These are phyloP conservation scores for Volvariella surrecta DNA, from an alignment of 1,284 basidiomycete species.

Conservation along the genomic window DNA sequence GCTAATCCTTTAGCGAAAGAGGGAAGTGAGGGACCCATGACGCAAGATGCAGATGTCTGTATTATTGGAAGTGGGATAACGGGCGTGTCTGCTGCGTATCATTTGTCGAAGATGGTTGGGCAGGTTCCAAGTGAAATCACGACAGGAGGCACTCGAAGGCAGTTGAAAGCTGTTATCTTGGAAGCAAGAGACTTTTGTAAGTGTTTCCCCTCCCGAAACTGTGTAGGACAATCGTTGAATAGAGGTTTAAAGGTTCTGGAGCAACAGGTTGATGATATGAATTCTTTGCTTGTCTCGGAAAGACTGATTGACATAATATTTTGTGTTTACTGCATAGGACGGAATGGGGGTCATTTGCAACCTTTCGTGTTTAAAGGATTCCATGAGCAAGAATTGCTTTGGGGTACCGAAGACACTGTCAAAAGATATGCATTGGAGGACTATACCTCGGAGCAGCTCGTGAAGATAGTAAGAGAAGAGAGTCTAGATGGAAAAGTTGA, in stretches of 20 bases:
- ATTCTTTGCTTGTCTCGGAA: background rate
- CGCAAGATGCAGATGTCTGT: constrained; percentile 55
- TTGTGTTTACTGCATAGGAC: too few species aligned
- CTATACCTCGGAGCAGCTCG: constrained; percentile 41
- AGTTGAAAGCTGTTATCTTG: constrained; percentile 47
- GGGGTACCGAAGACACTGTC: constrained; percentile 46
- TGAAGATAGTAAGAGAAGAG: constrained; percentile 38
- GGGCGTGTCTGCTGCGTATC: constrained; percentile 64
- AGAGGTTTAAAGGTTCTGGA: constrained; percentile 52
- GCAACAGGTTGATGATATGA: constrained; percentile 52
- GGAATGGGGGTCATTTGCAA: constrained; percentile 74
- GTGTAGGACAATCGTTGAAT: too few species aligned
- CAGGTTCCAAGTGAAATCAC: constrained; percentile 3
- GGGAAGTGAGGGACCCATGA: constrained; percentile 53
- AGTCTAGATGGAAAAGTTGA: constrained; percentile 45
- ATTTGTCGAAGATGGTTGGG: constrained; percentile 38
- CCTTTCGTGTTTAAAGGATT: constrained; percentile 44
- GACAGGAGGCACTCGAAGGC: constrained; percentile 10
- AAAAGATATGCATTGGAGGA: constrained; percentile 50
- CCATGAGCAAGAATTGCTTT: constrained; percentile 21
- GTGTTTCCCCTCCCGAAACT: constrained; percentile 15
- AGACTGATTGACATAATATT: background rate
- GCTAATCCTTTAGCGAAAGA: constrained; percentile 56
- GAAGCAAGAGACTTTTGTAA: constrained; percentile 76
- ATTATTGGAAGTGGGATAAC: constrained; percentile 76